Base-by-base conservation (phyloP, 1,284 basidiomycete species). In the Phellinidium pouzarii region DNA sequence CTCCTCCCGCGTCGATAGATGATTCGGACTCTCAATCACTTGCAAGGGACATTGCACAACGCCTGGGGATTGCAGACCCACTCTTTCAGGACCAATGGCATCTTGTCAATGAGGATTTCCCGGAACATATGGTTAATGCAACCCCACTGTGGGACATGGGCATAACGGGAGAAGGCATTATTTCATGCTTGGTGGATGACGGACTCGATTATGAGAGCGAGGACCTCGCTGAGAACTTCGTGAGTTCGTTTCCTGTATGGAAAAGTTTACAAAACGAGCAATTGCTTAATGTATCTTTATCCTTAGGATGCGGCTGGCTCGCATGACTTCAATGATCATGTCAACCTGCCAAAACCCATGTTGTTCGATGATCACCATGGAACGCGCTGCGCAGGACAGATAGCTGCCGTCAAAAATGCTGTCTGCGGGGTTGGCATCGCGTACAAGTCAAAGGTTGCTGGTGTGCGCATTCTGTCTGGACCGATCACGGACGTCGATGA, bases 401-500 rank as follows among this genome's bases (percentile, higher is more conserved):
- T 99, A 50, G 94, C 91, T 17, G 96, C 96, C 0, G 82, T 80
- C 17, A 93, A 90, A 68, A 99, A 99, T 70, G 85, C 90, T 55
- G 88, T 88, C 0, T 99, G 96, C 64, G 96, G 96, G 25, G 78
- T 99, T 5, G 96, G 96, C 14, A 90, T 99, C 48, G 93, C 96
- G 1, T 94, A 96, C 65, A 75, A 88, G 7, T 87, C 94, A 41
- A 88, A 91, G 61, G 84, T 99, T 50, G 90, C 96, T 9, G 96
- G 94, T 19, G 78, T 99, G 26, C 89, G 96, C 48, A 99, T 99
- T 60, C 80, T 99, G 44, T 97, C 94, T 1, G 94, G 91, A 0
- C 84, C 91, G n/a, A 97, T 99, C 59, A 87, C 93, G 4, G 95
- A 99, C 66, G 84, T 91, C 19, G 96, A 99, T 68, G 96, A 99